Evolutionary conservation across 495 filamentous ascomycete species (phyloP).

Genomic region (Pseudoneurospora amorphoporcata): DNA sequence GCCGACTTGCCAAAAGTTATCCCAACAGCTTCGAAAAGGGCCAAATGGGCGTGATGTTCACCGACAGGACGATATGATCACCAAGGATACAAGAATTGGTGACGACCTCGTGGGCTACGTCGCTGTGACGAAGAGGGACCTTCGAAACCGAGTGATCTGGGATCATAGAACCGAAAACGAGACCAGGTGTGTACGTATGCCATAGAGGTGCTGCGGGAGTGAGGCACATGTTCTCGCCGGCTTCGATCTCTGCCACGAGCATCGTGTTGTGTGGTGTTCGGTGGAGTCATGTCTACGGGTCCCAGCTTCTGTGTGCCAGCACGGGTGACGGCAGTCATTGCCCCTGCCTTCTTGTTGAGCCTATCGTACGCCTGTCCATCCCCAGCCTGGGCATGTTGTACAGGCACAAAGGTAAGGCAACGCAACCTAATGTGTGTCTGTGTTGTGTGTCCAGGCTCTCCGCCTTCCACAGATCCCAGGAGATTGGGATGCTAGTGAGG

Average conservation of each 20-base stretch:
- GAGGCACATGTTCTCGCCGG: not conserved
- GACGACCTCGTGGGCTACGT: not conserved
- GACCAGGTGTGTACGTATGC: not conserved
- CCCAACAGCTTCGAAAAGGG: not conserved
- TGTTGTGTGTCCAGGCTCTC: not conserved
- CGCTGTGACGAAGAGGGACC: not conserved
- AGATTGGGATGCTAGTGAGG: constrained; percentile 26
- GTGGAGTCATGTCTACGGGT: not conserved
- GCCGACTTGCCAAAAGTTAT: not conserved
- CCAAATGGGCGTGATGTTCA: not conserved
- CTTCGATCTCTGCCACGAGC: not conserved
- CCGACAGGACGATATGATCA: not conserved
- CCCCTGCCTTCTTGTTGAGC: not conserved
- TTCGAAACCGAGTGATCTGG: not conserved
- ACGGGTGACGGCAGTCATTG: not conserved
- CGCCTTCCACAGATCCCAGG: constrained; percentile 19
- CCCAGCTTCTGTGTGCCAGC: not conserved
- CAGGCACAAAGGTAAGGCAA: not conserved
- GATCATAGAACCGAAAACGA: not conserved
- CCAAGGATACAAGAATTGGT: not conserved
- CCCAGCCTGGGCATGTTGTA: not conserved
- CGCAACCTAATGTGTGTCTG: not conserved
- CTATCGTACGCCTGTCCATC: constrained; percentile 4
- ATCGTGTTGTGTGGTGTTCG: not conserved
- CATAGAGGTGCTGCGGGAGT: not conserved